phyloP scores from a whole-genome alignment of 2,329 filamentous ascomycete genomes.

The Cladosporium oxysporum region DNA sequence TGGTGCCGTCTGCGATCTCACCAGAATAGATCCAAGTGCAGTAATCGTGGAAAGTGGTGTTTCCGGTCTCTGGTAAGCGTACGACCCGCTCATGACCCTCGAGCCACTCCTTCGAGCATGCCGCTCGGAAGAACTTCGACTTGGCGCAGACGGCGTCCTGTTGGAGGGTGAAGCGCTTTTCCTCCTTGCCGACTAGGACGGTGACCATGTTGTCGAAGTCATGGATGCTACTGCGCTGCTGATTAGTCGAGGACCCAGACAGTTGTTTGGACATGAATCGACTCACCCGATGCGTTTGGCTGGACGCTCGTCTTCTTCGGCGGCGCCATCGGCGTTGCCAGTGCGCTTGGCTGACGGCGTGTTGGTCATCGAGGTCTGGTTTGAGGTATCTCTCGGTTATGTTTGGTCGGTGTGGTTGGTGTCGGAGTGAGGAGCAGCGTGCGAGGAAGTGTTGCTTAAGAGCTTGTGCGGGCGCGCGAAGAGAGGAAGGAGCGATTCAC shows the following conservation, averaged over 20 bases:
- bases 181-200: not conserved
- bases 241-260: not conserved
- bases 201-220: not conserved
- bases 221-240: not conserved
- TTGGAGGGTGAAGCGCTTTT: not conserved
- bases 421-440: not conserved
- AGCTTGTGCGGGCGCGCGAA: not conserved
- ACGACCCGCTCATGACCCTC: not conserved
- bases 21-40: not conserved
- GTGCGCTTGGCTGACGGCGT: not conserved
- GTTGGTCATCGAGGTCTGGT: too few species aligned
- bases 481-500: not conserved
- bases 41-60: not conserved
- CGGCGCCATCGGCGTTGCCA: not conserved
- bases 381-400: too few species aligned
- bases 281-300: not conserved
- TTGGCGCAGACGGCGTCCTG: not conserved
- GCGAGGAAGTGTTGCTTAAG: not conserved
- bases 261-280: too few species aligned
- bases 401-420: not conserved
- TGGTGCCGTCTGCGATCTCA: too few species aligned
- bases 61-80: not conserved
- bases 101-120: not conserved
- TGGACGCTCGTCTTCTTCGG: not conserved
- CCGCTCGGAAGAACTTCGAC: not conserved